Evolutionary conservation across 331 rosid species (phyloP), one percentile per base, ranked within the genome.

Genomic region (Phaseolus coccineus): DNA sequence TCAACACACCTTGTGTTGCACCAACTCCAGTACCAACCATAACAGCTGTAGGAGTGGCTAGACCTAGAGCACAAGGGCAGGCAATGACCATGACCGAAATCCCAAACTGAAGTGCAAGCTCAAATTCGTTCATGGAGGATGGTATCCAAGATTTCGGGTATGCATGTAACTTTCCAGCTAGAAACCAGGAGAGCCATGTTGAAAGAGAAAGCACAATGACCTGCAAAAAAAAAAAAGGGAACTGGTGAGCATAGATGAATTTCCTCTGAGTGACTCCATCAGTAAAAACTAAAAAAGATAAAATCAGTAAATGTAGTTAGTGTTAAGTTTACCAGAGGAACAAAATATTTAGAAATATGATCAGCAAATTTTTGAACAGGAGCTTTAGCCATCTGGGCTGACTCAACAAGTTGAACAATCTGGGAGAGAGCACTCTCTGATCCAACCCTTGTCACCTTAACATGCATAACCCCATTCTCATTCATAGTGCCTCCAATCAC

Each of bases 1-100:
- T 91, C 83, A 94, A 67, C 8, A 94, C 90, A 69, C 98, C 98
- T 77, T 94, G 90, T 64, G 94, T 83, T 4, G 98, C 98, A 16
- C 97, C 98, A 22, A 94, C 97, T 56, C 97, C 97, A 2, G 97
- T 94, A 48, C 94, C 98, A 73, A 94, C 98, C 98, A 94, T 94
- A 69, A 94, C 97, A 11, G 98, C 96, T 5, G 97, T 94, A 15
- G 97, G 98, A 56, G 96, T 94, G 14, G 94, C 98, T 30, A 91
- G 88, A 77, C 97, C 98, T 28, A 94, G 87, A 55, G 98, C 97
- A 89, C 98, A 94, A 69, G 96, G 98, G 81, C 97, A 94, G 9
- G 98, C 97, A 70, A 91, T 94, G 48, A 94, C 97, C 96, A 94
- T 89, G 27, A 94, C 94, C 3, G 97, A 94, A 13, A 94, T 94